Evolutionary conservation across 177 flowering plant species (phyloP).

Genomic region (Vitis hybrid): DNA sequence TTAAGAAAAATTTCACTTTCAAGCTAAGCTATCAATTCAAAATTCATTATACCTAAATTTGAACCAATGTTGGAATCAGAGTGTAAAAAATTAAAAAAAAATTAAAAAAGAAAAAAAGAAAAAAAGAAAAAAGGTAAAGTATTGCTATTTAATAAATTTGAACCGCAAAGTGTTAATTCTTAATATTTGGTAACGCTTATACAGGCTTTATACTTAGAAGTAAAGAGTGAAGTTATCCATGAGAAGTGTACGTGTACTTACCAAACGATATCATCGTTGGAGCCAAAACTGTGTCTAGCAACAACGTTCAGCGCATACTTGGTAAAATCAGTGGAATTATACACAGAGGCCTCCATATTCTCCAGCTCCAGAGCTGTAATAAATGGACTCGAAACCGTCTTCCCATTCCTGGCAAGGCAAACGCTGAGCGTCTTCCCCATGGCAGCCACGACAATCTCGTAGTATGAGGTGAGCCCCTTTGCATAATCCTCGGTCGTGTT

Average conservation of each 20-base stretch:
- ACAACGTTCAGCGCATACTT: conserved; percentile 53
- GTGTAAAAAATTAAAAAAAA: no score
- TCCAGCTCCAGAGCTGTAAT: conserved; percentile 68
- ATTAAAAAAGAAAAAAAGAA: no score
- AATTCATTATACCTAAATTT: no score
- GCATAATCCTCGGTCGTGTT: conserved; percentile 73
- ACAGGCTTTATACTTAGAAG: no score
- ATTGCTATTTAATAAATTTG: no score
- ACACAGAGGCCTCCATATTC: conserved; percentile 49
- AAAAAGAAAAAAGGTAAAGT: no score
- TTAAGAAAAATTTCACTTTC: no score
- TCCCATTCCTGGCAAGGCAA: conserved; percentile 74
- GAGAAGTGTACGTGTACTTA: conserved; percentile 15
- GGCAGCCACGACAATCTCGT: conserved; percentile 64
- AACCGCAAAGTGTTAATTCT: no score
- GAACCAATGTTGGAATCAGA: no score
- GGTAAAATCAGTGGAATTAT: conserved; percentile 65
- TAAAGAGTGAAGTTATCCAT: neutral
- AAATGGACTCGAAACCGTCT: conserved; percentile 66
- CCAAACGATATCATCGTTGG: conserved; percentile 45
- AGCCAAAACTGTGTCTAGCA: conserved; percentile 66
- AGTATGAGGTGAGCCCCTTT: conserved; percentile 64
- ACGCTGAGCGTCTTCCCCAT: conserved; percentile 51
- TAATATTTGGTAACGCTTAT: no score
- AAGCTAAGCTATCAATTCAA: no score